Evolutionary conservation across 2,329 filamentous ascomycete species (phyloP), one percentile per base, ranked within the genome.

Genomic region (Fusarium humuli): DNA sequence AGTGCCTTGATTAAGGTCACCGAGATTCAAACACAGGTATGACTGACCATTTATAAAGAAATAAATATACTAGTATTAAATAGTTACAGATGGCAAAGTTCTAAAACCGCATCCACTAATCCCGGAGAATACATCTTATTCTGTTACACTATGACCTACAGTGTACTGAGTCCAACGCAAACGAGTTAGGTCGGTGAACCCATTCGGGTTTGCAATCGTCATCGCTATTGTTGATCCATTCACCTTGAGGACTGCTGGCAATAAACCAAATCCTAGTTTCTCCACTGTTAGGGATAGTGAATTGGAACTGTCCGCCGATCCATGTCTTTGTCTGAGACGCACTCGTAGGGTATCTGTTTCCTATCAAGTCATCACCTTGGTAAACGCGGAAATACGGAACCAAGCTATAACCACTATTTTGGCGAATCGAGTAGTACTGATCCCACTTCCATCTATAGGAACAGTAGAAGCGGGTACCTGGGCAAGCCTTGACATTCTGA

Each of bases 161-260:
- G 0, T 47, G 4, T 16, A 47, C n/a, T 3, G 53, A 53, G 22
- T 59, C 60, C 25, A 65, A 10, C 7, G 23, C 34, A 2, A 66
- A 29, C n/a, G 8, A 41, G n/a, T 66, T 66, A 0, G 53, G 25
- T 8, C 61, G 20, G 9, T 59, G 34, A 29, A 60, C 53, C 34
- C 37, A 65, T 2, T 25, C 4, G 0, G 52, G 40, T 0, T 0
- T 29, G 7, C 40, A 34, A 32, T 58, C 34, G 4, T 64, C 47
- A 5, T 63, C 50, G 3, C 60, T 59, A 1, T 0, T 59, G 10
- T 65, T 47, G 13, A 47, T 37, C 29, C 42, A 57, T 29, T 32
- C 54, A 6, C 59, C 32, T 13, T 65, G 62, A 7, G 62, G 62
- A 10, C 62, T 65, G 25, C 62, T 65, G 1, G 62, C 62, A 20